Base-by-base conservation (phyloP, 2,329 filamentous ascomycete genomes). In the Fusarium siculi region DNA sequence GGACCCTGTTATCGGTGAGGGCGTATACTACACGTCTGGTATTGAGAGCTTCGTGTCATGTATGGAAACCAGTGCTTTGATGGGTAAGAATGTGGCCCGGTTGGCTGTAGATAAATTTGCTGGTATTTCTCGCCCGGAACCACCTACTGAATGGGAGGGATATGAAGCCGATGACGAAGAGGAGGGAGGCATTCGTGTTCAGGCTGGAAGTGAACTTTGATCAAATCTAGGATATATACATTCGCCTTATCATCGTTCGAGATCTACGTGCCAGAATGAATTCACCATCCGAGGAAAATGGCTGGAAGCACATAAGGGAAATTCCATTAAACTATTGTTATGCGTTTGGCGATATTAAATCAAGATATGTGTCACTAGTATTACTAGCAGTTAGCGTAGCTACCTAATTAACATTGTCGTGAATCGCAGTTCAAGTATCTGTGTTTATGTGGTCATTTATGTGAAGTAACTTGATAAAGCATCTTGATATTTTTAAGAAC, bases 11-110 rank as follows among this genome's bases (percentile, higher is more conserved):
- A 80, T 98, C 7, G 91, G 89, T 9, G 82, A 87, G 11, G 89
- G 90, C 0, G 77, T 96, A 19, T 96, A 91, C 81, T 93, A 93
- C 79, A 92, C 91, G 0, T 90, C 89, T 16, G 91, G 90, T 5
- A 97, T 98, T 47, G 96, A 98, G 83, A 92, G 92, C 75, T 98
- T 99, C 80, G 97, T 98, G 75, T 96, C 93, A 15, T 97, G 95
- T 0, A 98, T 99, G 96, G 96, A 99, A 85, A 98, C 96, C 11
- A 97, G 92, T 80, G 93, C 94, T 3, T 82, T 98, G 74, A 96
- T 96, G 90, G 96, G 96, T 2, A 94, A 89, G 88, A 96, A 96
- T 79, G 91, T 96, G 25, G 94, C 93, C 14, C 87, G 86, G 71
- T 83, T 96, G 60, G 85, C 96, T 50, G 86, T 91, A 1, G 89